phyloP scores from a whole-genome alignment of 1,139 yeast genomes.

The Candida tunisiensis region DNA sequence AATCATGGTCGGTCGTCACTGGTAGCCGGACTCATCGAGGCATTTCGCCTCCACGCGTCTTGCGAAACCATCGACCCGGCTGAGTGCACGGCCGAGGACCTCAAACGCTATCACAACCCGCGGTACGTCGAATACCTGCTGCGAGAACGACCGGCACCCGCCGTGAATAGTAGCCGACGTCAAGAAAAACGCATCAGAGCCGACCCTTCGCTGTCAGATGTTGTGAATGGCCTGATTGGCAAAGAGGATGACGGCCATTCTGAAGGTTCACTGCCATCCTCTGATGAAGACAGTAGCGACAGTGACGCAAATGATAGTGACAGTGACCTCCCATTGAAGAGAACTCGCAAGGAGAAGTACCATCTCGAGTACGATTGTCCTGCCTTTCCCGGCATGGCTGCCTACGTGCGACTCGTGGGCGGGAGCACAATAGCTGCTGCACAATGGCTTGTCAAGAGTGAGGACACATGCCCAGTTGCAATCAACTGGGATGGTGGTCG shows the following conservation, averaged over 20 bases:
- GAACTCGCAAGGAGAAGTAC: slow-evolving; percentile 5
- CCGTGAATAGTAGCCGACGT: neutral
- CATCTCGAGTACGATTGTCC: slow-evolving; percentile 47
- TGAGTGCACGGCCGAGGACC: slow-evolving; percentile 11
- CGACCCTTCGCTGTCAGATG: no score
- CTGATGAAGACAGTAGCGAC: slow-evolving; percentile 8
- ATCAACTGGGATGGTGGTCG: slow-evolving; percentile 74
- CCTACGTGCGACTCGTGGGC: slow-evolving; percentile 33
- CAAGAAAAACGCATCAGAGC: no score
- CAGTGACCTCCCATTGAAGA: slow-evolving; percentile 5
- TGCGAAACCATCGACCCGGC: slow-evolving; percentile 5
- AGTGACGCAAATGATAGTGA: slow-evolving; percentile 9
- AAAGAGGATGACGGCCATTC: no score
- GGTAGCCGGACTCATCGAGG: slow-evolving; percentile 26
- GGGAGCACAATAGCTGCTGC: slow-evolving; percentile 46
- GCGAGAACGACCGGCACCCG: slow-evolving; percentile 3
- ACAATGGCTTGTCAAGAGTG: slow-evolving; percentile 12
- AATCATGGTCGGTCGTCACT: slow-evolving; percentile 34
- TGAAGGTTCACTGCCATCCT: slow-evolving; percentile 19
- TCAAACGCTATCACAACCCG: slow-evolving; percentile 24
- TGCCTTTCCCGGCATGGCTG: slow-evolving; percentile 33
- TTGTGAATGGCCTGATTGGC: no score
- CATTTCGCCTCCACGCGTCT: slow-evolving; percentile 21
- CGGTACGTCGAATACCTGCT: slow-evolving; percentile 22
- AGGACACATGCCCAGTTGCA: slow-evolving; percentile 20